Evolutionary conservation across 345 rosid genomes (phyloP), one percentile per base, ranked within the genome.

Genomic region (Camelina sativa): DNA sequence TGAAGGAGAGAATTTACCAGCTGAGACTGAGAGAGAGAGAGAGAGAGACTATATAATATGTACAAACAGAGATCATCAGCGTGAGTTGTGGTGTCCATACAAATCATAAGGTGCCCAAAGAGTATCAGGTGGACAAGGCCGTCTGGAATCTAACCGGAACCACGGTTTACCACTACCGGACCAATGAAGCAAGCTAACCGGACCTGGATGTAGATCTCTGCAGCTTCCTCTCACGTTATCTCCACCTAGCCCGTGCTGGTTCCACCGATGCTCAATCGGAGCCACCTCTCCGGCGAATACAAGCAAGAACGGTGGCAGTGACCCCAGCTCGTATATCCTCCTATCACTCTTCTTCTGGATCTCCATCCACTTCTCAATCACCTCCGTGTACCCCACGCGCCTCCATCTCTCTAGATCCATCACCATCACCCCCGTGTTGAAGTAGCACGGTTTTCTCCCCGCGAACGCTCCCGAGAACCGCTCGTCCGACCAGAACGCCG

Each of bases 111-210:
- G 93, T 8, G 88, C 86, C 98, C 98, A 94, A 23, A 91, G 85
- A 0, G 88, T 77, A 74, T 94, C 98, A 0, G 91, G 87, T 16
- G 95, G 97, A 71, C 98, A 94, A 13, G 95, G 83, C 63, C 80
- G 80, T 83, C 84, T 84, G 3, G 97, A 81, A 76, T 91, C 97
- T 32, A 94, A 85, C 85, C 98, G 81, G 19, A 86, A 74, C 98
- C 98, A 94, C 1, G 98, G 98, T 85, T 94, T 94, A 54, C 98
- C 97, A 78, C 96, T 89, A 28, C 98, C 98, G 28, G 98, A 94
- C 98, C 98, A 94, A 82, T 94, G 98, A 57, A 94, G 80, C 52
- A 94, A 87, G 73, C 98, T 94, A 50, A 90, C 93, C 52, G 98
- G 96, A 67, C 98, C 97, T 0, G 95, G 85, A 72, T 94, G 98